A percentile compares a stretch with the other conserved stretches of the same genome.
Evolutionary conservation across 129 eudicot genomes (phyloP).

Genomic region (Lactuca saligna): DNA sequence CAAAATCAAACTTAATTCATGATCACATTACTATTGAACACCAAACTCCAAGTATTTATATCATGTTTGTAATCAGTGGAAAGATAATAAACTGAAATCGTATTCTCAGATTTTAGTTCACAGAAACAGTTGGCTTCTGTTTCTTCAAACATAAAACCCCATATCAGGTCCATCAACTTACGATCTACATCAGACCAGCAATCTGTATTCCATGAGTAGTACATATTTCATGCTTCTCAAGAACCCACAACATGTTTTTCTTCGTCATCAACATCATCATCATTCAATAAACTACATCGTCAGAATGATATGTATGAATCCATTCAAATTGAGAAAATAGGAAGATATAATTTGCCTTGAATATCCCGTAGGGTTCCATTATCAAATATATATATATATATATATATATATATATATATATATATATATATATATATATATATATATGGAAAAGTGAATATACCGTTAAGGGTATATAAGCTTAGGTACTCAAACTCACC

Average conservation of each 20-base stretch:
- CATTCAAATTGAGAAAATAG: no score
- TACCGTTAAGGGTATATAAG: no score
- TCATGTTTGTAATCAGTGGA: background rate
- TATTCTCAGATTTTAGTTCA: background rate
- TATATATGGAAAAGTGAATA: no score
- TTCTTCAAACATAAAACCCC: conserved; percentile 6
- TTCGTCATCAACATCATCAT: conserved; percentile 25
- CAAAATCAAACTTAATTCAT: background rate
- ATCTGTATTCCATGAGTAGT: conserved; percentile 7
- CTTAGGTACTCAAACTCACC: no score
- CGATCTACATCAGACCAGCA: conserved; percentile 9
- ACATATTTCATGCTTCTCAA: conserved; percentile 1
- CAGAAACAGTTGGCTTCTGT: background rate
- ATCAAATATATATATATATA: no score
- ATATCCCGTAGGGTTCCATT: no score
- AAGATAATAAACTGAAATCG: background rate
- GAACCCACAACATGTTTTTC: conserved; percentile 12
- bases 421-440: no score
- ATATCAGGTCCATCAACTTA: background rate
- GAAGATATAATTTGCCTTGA: no score
- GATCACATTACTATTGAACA: background rate
- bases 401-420: no score
- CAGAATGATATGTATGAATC: conserved; percentile 15
- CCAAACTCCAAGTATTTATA: conserved; percentile 1
- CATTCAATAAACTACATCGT: conserved; percentile 2